Evolutionary conservation across 257 asterid species (phyloP).

Genomic region (Pogostemon cablin): DNA sequence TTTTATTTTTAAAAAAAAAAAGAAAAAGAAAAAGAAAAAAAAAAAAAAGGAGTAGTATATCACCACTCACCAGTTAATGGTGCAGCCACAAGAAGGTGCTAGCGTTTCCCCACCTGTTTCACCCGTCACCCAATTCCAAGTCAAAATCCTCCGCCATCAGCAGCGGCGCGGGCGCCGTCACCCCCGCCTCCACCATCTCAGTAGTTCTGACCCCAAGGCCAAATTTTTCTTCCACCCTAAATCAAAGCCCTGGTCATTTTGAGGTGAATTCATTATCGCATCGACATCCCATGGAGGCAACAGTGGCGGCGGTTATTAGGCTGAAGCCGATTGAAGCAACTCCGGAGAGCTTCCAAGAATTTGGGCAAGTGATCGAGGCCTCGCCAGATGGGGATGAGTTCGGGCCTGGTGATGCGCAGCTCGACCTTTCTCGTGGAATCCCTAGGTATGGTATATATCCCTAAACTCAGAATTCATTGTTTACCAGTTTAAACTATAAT

Average conservation of each 20-base stretch:
- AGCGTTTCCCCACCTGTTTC: conserved; percentile 15
- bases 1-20: no score
- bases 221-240: no score
- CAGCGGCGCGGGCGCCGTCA: neutral
- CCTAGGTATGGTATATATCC: conserved; percentile 56
- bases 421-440: conserved; percentile 72
- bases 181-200: conserved; percentile 1
- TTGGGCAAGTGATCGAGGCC: conserved; percentile 78
- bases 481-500: no score
- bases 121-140: conserved; percentile 28
- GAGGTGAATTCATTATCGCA: neutral
- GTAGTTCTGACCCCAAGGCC: no score
- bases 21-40: no score
- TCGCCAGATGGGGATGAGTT: conserved; percentile 69
- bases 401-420: conserved; percentile 85
- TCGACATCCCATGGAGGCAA: conserved; percentile 29
- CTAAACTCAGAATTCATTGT: neutral
- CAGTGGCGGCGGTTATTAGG: conserved; percentile 33
- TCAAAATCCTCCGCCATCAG: neutral
- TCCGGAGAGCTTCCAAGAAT: conserved; percentile 69
- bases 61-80: neutral
- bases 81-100: conserved; percentile 22
- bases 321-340: neutral
- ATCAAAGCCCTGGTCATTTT: no score
- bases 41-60: no score